Evolutionary conservation across 331 rosid genomes (phyloP), one percentile per base, ranked within the genome.

Genomic region (Quercus phellos): DNA sequence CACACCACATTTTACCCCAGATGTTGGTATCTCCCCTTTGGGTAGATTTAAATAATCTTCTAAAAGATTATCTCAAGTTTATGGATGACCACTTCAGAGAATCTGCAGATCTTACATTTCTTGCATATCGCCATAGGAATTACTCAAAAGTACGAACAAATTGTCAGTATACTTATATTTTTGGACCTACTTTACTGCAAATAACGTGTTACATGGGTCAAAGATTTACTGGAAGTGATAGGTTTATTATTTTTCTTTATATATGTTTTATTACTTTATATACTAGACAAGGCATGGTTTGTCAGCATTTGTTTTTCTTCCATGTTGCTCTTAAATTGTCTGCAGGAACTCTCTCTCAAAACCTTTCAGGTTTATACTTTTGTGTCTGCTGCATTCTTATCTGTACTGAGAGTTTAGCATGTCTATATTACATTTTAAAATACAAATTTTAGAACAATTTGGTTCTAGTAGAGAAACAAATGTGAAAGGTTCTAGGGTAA

Each of bases 81-180:
- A 95, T 95, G 99, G 98, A 93, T 84, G 99, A 95, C 68, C 90
- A 93, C 87, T 90, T 93, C 42, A 86, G 96, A 85, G 99, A 95
- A 85, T 95, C 98, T 83, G 99, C 99, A 9, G 98, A 95, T 85
- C 88, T 90, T 75, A 90, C 99, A 66, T 93, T 91, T 88, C 91
- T 90, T 79, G 97, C 99, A 13, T 95, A 95, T 89, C 98, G 91
- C 70, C 96, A 95, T 78, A 90, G 94, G 82, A 95, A 89, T 78
- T 95, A 95, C 88, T 93, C 98, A 58, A 91, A 95, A 88, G 98
- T 93, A 88, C 50, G 74, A 19, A 54, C 56, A 64, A 61, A 54
- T 42, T 75, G 4, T 42, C 42, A 26, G 80, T 24, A 18, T 75
- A 38, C 24, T 10, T n/a, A 3, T 79, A 24, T 54, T 70, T 68